A percentile compares a stretch with the other conserved stretches of the same genome.
phyloP scores from a whole-genome alignment of 2,329 filamentous ascomycete species.

The Neonectria magnoliae region DNA sequence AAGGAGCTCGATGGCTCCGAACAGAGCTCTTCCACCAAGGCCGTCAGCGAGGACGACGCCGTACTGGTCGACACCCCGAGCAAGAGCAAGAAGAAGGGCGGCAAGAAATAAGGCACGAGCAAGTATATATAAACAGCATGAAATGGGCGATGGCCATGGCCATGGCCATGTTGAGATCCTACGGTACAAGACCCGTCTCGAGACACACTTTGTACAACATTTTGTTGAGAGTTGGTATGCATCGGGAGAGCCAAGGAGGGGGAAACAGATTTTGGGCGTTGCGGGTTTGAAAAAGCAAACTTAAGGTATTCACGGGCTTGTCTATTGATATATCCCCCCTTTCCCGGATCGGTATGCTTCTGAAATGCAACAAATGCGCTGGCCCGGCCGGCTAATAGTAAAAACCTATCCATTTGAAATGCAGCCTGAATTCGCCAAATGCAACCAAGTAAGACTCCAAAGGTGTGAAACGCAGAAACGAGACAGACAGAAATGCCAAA shows the following conservation, averaged over 20 bases:
- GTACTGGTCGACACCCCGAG: constrained; percentile 77
- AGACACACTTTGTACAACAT: constrained; percentile 24
- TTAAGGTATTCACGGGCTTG: constrained; percentile 19
- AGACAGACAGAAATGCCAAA: constrained; percentile 1
- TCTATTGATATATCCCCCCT: constrained; percentile 18
- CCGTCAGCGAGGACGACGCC: constrained; percentile 56
- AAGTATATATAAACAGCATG: constrained; percentile 5
- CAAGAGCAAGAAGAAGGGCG: constrained; percentile 68
- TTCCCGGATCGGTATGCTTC: constrained; percentile 11
- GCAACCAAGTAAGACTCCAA: constrained; percentile 17
- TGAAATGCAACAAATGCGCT: constrained; percentile 38
- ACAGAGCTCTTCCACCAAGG: constrained; percentile 54
- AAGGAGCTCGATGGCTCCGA: constrained; percentile 80
- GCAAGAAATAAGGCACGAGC: constrained; percentile 53
- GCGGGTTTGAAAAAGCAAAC: constrained; percentile 22
- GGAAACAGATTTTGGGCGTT: constrained; percentile 20
- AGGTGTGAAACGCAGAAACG: constrained; percentile 5
- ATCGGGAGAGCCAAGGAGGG: constrained; percentile 7
- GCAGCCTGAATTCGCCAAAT: constrained; percentile 21
- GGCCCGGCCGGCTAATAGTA: constrained; percentile 23
- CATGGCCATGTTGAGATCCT: background rate
- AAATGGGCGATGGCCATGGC: background rate
- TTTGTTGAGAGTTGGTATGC: constrained; percentile 4
- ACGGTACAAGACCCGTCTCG: constrained; percentile 6
- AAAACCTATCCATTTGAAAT: constrained; percentile 22